Evolutionary conservation across 1,284 basidiomycete genomes (phyloP).

Genomic region (Boletus semigastroideus): DNA sequence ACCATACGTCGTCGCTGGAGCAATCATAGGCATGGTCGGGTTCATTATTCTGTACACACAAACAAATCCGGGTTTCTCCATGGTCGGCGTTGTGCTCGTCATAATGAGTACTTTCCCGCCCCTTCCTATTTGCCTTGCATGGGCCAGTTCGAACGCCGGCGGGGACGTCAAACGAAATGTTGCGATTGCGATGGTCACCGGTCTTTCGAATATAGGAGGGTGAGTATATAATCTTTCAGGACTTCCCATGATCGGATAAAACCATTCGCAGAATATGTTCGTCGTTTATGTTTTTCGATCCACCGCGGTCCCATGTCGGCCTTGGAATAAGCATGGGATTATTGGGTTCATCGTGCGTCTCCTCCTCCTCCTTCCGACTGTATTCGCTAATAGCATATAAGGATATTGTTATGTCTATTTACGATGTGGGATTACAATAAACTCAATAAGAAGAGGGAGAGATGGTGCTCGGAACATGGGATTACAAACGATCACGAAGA

Average conservation of each 20-base stretch:
- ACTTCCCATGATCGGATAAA: background rate
- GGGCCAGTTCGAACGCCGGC: constrained; percentile 55
- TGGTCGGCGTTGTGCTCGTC: constrained; percentile 51
- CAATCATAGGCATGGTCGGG: constrained; percentile 40
- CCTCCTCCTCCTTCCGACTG: background rate
- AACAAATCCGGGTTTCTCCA: constrained; percentile 37
- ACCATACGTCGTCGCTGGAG: constrained; percentile 40
- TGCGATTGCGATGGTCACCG: constrained; percentile 53
- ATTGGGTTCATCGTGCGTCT: constrained; percentile 26
- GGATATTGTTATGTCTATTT: constrained; percentile 19
- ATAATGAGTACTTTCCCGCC: constrained; percentile 51
- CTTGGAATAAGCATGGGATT: constrained; percentile 43
- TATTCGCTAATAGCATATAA: constrained; percentile 11
- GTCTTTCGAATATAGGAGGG: constrained; percentile 56
- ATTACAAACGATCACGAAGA: constrained; percentile 36
- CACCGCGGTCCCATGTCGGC: constrained; percentile 47
- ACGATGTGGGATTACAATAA: constrained; percentile 39
- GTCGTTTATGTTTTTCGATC: constrained; percentile 44
- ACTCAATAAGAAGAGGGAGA: constrained; percentile 42
- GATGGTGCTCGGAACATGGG: constrained; percentile 36
- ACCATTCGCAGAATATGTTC: constrained; percentile 37
- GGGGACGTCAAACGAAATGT: constrained; percentile 53
- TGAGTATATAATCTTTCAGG: constrained; percentile 12
- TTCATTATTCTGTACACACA: constrained; percentile 43
- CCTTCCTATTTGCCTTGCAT: constrained; percentile 50